Base-by-base conservation (phyloP, 192 early-diverging fungal genomes). In the Podila epigama region DNA sequence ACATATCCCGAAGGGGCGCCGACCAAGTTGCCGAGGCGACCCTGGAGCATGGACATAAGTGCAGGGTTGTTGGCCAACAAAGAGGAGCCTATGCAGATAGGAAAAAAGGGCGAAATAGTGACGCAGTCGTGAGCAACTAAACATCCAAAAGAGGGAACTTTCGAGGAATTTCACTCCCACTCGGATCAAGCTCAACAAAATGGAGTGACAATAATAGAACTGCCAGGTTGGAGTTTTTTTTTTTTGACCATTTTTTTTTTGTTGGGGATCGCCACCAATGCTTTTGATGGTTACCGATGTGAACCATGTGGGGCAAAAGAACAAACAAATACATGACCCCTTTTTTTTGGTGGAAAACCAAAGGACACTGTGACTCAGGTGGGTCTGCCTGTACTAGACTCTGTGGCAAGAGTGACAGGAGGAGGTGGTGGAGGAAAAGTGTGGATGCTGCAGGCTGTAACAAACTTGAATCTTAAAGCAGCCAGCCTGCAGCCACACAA, bases 1-100 rank as follows among this genome's bases (percentile, higher is more conserved):
- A 91, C 81, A 62, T 91, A 92, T 20, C 86, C 90, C 18, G 92
- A 92, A 28, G 89, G 75, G 34, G 88, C 87, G 55, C 94, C 96
- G 75, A 96, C 82, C 63, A 97, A 87, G 53, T 84, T 86, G 54
- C 86, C 89, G 50, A 96, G 88, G 40, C 89, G 88, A 33, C 87
- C 87, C 89, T 95, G 92, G n/a, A 91, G 82, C 84, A 92, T 85
- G 79, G 73, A 84, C 82, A 92, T 70, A 41, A 92, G 85, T 35
- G 83, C 83, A 59, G 89, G 84, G 82, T 92, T 89, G 65, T 67
- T 67, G 34, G 40, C 65, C 32, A 67, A 51, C 55, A 67, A 50
- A 16, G 55, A 58, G 25, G 53, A 48, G 15, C 65, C 65, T 67
- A 67, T 0, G 35, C 13, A 6, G 16, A 33, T 37, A 22, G 20